A percentile compares a stretch with the other conserved stretches of the same genome.
phyloP scores from a whole-genome alignment of 1,284 basidiomycete species.

The Rhodotorula sp. region DNA sequence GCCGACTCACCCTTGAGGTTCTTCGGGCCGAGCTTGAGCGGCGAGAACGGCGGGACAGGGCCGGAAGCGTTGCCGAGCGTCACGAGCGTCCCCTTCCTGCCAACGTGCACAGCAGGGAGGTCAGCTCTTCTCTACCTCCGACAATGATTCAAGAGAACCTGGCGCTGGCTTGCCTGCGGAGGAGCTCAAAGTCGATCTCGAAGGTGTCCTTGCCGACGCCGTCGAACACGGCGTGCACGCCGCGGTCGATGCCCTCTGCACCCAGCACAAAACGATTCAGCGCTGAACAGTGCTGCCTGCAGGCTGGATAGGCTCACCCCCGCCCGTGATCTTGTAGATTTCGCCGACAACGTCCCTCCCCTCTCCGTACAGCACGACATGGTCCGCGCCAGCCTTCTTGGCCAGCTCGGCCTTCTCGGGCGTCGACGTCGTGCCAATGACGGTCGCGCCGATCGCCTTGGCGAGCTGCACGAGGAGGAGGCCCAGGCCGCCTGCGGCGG shows the following conservation, averaged over 20 bases:
- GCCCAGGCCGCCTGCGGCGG: constrained; percentile 76
- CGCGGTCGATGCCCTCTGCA: constrained; percentile 58
- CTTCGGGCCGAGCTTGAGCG: constrained; percentile 74
- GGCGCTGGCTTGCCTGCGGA: constrained; percentile 9
- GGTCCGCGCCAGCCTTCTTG: constrained; percentile 74
- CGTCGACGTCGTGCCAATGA: constrained; percentile 93
- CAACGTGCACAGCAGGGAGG: no score
- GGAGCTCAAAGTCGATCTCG: constrained; percentile 44
- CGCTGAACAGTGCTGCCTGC: neutral
- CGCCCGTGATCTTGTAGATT: constrained; percentile 61
- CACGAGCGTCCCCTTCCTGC: constrained; percentile 60
- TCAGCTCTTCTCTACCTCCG: neutral
- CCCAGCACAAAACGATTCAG: constrained; percentile 45
- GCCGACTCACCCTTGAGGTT: constrained; percentile 63
- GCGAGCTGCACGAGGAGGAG: constrained; percentile 56
- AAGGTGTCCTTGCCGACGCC: constrained; percentile 91
- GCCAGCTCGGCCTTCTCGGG: constrained; percentile 82
- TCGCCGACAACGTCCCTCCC: constrained; percentile 62
- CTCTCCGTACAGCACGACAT: constrained; percentile 76
- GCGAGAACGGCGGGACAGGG: constrained; percentile 62
- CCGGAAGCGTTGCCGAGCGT: constrained; percentile 91
- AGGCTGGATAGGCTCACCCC: neutral
- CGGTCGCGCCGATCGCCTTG: constrained; percentile 67
- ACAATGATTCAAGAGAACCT: neutral
- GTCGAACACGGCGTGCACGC: constrained; percentile 75